phyloP scores from a whole-genome alignment of 1,284 basidiomycete species.

The Sutorius eximius region DNA sequence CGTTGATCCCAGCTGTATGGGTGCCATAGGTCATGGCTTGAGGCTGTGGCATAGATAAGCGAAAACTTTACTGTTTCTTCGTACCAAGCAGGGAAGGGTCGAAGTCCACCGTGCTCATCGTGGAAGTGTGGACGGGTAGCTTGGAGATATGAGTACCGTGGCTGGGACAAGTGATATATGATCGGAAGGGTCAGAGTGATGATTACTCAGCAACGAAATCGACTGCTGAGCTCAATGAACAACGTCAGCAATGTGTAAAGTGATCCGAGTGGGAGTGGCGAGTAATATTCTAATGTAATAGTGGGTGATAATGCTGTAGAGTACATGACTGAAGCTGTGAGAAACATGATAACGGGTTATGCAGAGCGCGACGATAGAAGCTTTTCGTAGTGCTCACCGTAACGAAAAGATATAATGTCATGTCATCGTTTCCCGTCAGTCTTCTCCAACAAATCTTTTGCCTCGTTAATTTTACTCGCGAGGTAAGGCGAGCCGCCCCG shows the following conservation, averaged over 20 bases:
- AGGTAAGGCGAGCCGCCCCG: slow-evolving; percentile 94
- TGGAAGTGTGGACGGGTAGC: background rate
- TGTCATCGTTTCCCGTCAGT: slow-evolving; percentile 50
- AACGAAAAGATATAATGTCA: slow-evolving; percentile 1
- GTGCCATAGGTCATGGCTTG: background rate
- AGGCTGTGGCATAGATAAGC: background rate
- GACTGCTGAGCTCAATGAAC: background rate
- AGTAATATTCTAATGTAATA: slow-evolving; percentile 17
- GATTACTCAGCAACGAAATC: slow-evolving; percentile 28
- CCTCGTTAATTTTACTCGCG: slow-evolving; percentile 98
- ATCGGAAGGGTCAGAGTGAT: background rate
- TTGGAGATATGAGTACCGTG: background rate
- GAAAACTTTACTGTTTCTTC: slow-evolving; percentile 53
- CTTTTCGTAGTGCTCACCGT: slow-evolving; percentile 13
- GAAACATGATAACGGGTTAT: background rate
- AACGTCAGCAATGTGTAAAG: background rate
- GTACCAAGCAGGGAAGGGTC: slow-evolving; percentile 69
- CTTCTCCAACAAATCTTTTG: slow-evolving; percentile 81
- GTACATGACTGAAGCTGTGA: slow-evolving; percentile 14
- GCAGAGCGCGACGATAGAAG: background rate
- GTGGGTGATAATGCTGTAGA: slow-evolving; percentile 9
- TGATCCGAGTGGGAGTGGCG: slow-evolving; percentile 4
- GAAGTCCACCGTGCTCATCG: slow-evolving; percentile 38
- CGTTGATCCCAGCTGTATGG: slow-evolving; percentile 66
- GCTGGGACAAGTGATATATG: background rate